Evolutionary conservation across 208 protist species (phyloP), one percentile per base, ranked within the genome.

Genomic region (Acanthamoeba castellanii): DNA sequence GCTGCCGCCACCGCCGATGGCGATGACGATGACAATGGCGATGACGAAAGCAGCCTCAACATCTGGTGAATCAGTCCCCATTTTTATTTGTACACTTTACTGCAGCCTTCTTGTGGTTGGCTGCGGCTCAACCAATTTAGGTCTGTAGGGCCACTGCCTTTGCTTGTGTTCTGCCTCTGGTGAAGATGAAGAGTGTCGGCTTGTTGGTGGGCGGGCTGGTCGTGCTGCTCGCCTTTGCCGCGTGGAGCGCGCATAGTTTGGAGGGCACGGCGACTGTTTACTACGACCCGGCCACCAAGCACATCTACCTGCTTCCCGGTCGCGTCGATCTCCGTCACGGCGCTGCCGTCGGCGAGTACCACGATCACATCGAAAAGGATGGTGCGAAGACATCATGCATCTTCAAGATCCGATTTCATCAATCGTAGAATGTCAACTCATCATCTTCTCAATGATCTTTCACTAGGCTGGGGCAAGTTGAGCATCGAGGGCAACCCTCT

Each of bases 211-310:
- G 50, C 50, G 50, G 50, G 57, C 57, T 64, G 57, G 1, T 64
- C 22, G 18, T 64, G 57, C 0, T 64, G 57, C 14, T 57, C 16
- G 57, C 57, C 57, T 64, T 64, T 18, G 57, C 1, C 6, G 57
- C 57, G 57, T 64, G 57, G 57, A 20, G 7, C 32, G 45, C 37
- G 14, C 74, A 82, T 34, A 9, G 74, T 11, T 25, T 82, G 14
- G 74, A 82, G 74, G 74, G 74, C 9, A 82, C 18, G 74, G 74
- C 74, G 14, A 82, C 74, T 1, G 45, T 82, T 4, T 82, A 82
- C 74, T 82, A 82, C 74, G 74, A 82, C 74, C 74, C 74, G 20
- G 27, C 20, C 37, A 82, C 74, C 14, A 82, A 82, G 74, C 74
- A 82, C 74, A 50, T 52, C 74, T 55, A 55, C 30, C 37, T 82